Percentiles rank a stretch among this genome's conserved stretches.
These are phyloP conservation scores for Xylaria scruposa DNA, from an alignment of 495 filamentous ascomycete species.

Conservation along the genomic window DNA sequence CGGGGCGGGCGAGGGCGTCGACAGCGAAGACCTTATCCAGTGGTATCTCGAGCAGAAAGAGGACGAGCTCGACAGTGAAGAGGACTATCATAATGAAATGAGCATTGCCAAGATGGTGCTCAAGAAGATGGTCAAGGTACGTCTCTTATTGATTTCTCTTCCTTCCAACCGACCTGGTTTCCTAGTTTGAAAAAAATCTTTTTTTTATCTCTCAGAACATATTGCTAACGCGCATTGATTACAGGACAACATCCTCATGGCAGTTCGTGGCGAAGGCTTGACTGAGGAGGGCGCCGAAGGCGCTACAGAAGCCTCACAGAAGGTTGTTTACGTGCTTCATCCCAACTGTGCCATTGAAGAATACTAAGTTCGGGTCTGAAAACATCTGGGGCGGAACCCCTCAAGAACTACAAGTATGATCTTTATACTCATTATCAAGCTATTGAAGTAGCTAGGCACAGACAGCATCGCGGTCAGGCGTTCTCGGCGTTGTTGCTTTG, in stretches of 20 bases:
- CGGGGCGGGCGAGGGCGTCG: conserved; percentile 81
- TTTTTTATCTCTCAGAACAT: background rate
- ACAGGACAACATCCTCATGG: conserved; percentile 92
- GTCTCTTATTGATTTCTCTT: conserved; percentile 35
- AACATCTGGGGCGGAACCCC: background rate
- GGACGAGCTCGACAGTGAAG: conserved; percentile 76
- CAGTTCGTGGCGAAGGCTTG: conserved; percentile 83
- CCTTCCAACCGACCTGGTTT: conserved; percentile 26
- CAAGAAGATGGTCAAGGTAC: conserved; percentile 95
- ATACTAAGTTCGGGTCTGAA: conserved; percentile 23
- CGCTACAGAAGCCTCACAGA: conserved; percentile 55
- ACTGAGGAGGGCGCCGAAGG: conserved; percentile 60
- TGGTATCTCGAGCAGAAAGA: conserved; percentile 98
- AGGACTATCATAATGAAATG: conserved; percentile 79
- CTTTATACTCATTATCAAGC: background rate
- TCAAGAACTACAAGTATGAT: background rate
- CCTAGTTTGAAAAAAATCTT: background rate
- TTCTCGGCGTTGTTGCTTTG: background rate
- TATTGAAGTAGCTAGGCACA: background rate
- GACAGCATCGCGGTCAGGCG: conserved; percentile 14
- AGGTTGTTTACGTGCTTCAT: conserved; percentile 87
- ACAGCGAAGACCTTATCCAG: conserved; percentile 80
- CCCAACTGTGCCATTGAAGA: conserved; percentile 88
- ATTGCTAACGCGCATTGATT: conserved; percentile 5
- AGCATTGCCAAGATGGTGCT: conserved; percentile 84